Conservation (phyloP, 1,284 basidiomycete species). For the Cryptococcus sp. region DNA sequence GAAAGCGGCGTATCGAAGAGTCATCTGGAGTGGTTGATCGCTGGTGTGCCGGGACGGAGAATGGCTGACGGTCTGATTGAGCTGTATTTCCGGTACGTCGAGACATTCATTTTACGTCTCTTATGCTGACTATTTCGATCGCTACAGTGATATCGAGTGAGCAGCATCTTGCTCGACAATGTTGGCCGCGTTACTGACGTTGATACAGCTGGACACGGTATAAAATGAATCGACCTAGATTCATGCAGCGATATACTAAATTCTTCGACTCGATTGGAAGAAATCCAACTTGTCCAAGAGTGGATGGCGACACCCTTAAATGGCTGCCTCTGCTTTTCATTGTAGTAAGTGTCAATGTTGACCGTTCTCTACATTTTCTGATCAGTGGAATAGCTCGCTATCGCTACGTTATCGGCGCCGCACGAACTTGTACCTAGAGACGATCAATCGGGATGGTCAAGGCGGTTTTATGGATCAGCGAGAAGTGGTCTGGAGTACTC, state of each 20-base stretch:
- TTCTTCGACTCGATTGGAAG: constrained; percentile 51
- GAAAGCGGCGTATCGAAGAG: constrained; percentile 52
- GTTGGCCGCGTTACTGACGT: background rate
- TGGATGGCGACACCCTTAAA: constrained; percentile 52
- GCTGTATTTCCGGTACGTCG: constrained; percentile 48
- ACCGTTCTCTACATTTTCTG: background rate
- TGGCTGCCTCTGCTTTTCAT: constrained; percentile 55
- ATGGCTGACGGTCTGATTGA: constrained; percentile 53
- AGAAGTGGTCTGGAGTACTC: constrained; percentile 53
- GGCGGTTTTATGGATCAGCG: constrained; percentile 52
- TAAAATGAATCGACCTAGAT: constrained; percentile 52
- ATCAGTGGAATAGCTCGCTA: constrained; percentile 45
- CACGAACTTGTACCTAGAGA: constrained; percentile 48
- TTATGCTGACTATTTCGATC: background rate
- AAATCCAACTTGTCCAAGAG: constrained; percentile 47
- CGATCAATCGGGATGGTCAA: constrained; percentile 50
- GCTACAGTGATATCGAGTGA: constrained; percentile 40
- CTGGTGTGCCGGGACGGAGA: constrained; percentile 49
- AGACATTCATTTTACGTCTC: background rate
- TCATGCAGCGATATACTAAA: constrained; percentile 47
- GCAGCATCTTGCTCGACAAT: constrained; percentile 3
- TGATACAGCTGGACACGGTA: constrained; percentile 54
- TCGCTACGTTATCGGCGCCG: constrained; percentile 52
- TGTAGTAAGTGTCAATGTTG: constrained; percentile 37
- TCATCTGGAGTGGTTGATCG: constrained; percentile 51